These are phyloP conservation scores for Solanum hybrid DNA, from an alignment of 305 asterid species.

Conservation along the genomic window DNA sequence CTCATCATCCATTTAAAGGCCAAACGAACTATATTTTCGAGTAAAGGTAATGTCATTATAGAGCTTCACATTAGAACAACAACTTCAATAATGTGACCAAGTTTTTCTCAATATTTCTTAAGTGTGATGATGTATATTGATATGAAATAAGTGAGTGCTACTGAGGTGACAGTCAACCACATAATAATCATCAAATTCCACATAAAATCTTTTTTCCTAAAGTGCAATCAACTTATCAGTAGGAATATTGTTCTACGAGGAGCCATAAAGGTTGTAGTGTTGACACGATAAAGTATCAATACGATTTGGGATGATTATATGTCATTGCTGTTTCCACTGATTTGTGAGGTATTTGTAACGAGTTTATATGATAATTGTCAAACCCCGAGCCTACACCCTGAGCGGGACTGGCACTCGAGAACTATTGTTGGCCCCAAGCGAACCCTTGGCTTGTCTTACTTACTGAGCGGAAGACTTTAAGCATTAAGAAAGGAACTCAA, in stretches of 20 bases:
- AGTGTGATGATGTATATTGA: conserved; percentile 30
- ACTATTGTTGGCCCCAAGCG: too few species aligned
- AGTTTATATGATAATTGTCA: not conserved
- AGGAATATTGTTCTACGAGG: conserved; percentile 45
- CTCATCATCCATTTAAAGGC: conserved; percentile 25
- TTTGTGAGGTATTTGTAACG: not conserved
- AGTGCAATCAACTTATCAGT: conserved; percentile 41
- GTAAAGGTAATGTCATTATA: conserved; percentile 27
- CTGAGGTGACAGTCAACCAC: conserved; percentile 44
- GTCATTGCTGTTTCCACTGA: conserved; percentile 45
- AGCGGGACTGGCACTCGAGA: too few species aligned
- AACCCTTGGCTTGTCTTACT: too few species aligned
- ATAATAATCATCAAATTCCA: conserved; percentile 44
- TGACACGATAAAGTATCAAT: conserved; percentile 21
- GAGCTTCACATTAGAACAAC: conserved; percentile 23
- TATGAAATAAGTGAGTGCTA: conserved; percentile 33
- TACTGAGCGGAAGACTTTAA: too few species aligned
- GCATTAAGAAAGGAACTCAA: too few species aligned
- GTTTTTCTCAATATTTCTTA: not conserved
- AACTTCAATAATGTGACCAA: conserved; percentile 17
- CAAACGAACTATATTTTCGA: conserved; percentile 32
- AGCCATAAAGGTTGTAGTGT: conserved; percentile 35
- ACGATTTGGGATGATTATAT: conserved; percentile 10
- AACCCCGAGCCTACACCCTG: too few species aligned
- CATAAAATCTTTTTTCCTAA: conserved; percentile 16